Percentiles rank a stretch among this genome's conserved stretches.
Evolutionary conservation across 768 basidiomycete species (phyloP).

Genomic region (Rhizopogon vesiculosus): DNA sequence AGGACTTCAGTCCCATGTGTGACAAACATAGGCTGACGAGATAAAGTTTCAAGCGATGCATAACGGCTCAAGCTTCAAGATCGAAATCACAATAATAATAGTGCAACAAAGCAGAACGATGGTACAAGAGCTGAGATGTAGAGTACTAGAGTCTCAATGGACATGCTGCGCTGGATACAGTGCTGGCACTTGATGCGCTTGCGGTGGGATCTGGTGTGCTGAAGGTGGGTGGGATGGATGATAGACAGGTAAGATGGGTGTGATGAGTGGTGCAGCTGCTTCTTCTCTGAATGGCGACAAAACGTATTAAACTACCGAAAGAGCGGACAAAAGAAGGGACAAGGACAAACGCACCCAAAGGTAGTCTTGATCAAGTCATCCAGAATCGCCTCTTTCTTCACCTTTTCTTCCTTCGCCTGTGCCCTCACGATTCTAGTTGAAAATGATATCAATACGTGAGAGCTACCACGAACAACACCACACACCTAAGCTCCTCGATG

Average conservation of each 20-base stretch:
- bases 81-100: background rate
- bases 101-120: background rate
- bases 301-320: background rate
- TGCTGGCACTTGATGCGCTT: constrained; percentile 8
- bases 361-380: constrained; percentile 44
- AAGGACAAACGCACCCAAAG: constrained; percentile 43
- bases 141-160: background rate
- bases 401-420: constrained; percentile 48
- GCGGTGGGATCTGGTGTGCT: constrained; percentile 4
- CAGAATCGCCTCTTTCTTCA: constrained; percentile 58
- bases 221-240: constrained; percentile 4
- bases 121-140: background rate
- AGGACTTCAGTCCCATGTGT: too few species aligned
- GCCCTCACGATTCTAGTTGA: constrained; percentile 35
- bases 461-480: background rate
- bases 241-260: constrained; percentile 3
- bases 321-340: background rate
- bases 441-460: background rate
- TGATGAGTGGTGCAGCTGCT: constrained; percentile 13
- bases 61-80: background rate
- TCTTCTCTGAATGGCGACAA: constrained; percentile 18
- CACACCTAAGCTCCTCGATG: constrained; percentile 53
- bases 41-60: background rate
- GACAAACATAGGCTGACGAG: background rate
- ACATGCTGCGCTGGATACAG: constrained; percentile 7